Conservation (phyloP, 495 filamentous ascomycete genomes). For the Gamarada debralockiae region DNA sequence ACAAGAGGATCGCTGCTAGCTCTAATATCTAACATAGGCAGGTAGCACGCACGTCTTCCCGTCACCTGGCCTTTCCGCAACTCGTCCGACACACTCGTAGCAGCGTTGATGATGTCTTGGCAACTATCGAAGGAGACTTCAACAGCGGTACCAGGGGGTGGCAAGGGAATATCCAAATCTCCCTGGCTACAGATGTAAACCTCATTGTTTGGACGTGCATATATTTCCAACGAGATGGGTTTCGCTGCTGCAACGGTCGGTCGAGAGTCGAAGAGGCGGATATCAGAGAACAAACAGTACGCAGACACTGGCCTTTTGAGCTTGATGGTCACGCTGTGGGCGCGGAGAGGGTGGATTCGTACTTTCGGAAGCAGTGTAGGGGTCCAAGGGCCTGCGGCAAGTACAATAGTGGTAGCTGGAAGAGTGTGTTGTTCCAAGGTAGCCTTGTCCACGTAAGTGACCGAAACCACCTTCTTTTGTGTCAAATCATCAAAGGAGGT, state of each 20-base stretch:
- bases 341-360: conserved; percentile 74
- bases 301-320: conserved; percentile 62
- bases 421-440: conserved; percentile 52
- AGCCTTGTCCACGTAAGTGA: conserved; percentile 70
- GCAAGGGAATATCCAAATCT: conserved; percentile 70
- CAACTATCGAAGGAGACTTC: conserved; percentile 71
- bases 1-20: conserved; percentile 68
- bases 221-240: conserved; percentile 67
- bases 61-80: conserved; percentile 72
- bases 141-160: conserved; percentile 71
- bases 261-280: conserved; percentile 54
- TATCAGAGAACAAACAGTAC: conserved; percentile 87
- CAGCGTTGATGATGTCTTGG: conserved; percentile 84
- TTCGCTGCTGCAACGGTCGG: conserved; percentile 1
- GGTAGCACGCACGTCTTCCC: conserved; percentile 84
- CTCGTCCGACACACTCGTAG: conserved; percentile 70
- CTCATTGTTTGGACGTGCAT: conserved; percentile 82
- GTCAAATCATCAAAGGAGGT: conserved; percentile 1
- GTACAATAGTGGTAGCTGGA: conserved; percentile 71
- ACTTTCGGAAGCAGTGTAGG: conserved; percentile 62
- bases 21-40: conserved; percentile 60
- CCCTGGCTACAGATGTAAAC: conserved; percentile 91
- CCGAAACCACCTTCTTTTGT: conserved; percentile 49
- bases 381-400: conserved; percentile 91
- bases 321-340: conserved; percentile 84